phyloP scores from a whole-genome alignment of 805 yeast species.

The Kodamaea kaohsiungensis region DNA sequence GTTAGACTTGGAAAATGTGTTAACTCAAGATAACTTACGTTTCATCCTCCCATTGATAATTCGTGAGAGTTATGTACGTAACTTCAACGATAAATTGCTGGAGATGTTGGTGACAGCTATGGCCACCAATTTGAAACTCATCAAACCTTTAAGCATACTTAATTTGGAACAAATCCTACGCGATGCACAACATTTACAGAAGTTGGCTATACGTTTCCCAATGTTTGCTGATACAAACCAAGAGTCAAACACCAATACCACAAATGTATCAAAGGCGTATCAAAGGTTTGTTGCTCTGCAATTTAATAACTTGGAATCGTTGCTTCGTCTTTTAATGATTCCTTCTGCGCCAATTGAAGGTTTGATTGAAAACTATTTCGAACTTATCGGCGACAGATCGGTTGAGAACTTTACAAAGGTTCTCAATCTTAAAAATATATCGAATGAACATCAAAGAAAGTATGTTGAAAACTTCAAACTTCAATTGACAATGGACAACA shows the following conservation, averaged over 20 bases:
- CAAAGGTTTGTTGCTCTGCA: conserved; percentile 45
- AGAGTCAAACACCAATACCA: conserved; percentile 18
- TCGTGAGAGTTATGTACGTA: conserved; percentile 69
- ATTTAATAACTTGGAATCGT: conserved; percentile 50
- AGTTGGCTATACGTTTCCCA: conserved; percentile 49
- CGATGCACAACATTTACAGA: conserved; percentile 68
- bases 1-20: conserved; percentile 50
- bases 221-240: conserved; percentile 40
- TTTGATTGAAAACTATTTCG: conserved; percentile 65
- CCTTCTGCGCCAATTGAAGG: conserved; percentile 61
- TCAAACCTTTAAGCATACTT: conserved; percentile 65
- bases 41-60: conserved; percentile 58
- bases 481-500: conserved; percentile 29
- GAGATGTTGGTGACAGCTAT: conserved; percentile 62
- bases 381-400: conserved; percentile 64
- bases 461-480: conserved; percentile 40
- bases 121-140: conserved; percentile 53
- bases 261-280: conserved; percentile 30
- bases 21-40: conserved; percentile 44
- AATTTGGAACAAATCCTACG: conserved; percentile 70
- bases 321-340: conserved; percentile 69
- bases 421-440: conserved; percentile 61
- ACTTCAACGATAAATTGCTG: conserved; percentile 72
- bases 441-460: conserved; percentile 24
- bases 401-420: conserved; percentile 64